Conservation (phyloP, 345 rosid species). For the Ricinus communis region DNA sequence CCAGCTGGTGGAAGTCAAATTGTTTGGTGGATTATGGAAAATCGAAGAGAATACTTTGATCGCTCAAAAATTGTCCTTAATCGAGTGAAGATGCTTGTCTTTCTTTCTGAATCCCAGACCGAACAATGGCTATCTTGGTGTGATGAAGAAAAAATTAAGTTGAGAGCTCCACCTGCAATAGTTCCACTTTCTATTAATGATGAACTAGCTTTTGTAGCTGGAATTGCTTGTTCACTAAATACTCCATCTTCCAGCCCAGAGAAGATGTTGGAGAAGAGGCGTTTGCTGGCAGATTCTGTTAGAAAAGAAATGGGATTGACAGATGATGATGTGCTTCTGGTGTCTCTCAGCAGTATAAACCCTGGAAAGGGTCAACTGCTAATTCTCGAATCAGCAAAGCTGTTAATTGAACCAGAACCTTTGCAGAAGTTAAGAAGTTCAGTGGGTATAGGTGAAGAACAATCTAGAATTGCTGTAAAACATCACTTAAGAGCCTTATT, state of each 20-base stretch:
- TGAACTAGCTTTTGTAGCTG: conserved; percentile 92
- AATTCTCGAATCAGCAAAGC: conserved; percentile 66
- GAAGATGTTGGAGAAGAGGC: conserved; percentile 65
- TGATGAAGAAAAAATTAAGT: conserved; percentile 70
- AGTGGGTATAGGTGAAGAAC: conserved; percentile 27
- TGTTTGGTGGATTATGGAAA: conserved; percentile 99
- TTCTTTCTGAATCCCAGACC: conserved; percentile 80
- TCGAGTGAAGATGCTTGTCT: conserved; percentile 77
- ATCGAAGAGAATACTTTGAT: conserved; percentile 85
- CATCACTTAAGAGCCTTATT: conserved; percentile 70
- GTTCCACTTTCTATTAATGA: conserved; percentile 90
- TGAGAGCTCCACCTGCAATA: conserved; percentile 76
- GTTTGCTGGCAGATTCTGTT: conserved; percentile 58
- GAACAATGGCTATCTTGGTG: conserved; percentile 93
- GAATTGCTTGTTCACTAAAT: conserved; percentile 67
- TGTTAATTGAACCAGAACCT: conserved; percentile 44
- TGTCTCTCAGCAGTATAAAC: conserved; percentile 92
- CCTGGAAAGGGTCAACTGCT: conserved; percentile 90
- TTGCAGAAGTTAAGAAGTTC: conserved; percentile 38
- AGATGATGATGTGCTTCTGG: conserved; percentile 77
- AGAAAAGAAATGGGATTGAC: conserved; percentile 76
- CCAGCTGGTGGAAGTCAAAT: conserved; percentile 96
- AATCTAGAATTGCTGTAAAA: conserved; percentile 39
- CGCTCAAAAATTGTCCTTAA: conserved; percentile 72
- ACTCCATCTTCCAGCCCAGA: conserved; percentile 57